phyloP scores from a whole-genome alignment of 129 eudicot species.

The Lactuca saligna region DNA sequence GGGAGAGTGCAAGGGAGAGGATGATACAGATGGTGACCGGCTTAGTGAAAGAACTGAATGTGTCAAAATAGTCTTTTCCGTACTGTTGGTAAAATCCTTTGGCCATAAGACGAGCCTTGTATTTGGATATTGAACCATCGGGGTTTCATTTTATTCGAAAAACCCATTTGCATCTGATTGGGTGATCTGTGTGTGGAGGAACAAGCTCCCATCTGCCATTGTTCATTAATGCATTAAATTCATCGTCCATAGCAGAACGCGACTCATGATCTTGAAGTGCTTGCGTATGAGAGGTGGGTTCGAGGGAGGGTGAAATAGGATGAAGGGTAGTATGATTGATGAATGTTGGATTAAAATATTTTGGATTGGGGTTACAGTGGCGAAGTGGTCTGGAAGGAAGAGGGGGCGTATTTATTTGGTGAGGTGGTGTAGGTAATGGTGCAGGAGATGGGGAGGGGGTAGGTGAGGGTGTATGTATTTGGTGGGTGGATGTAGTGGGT shows the following conservation, averaged over 20 bases:
- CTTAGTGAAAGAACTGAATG: not conserved
- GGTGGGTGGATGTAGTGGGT: too few relatives aligned
- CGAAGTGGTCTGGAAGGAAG: not conserved
- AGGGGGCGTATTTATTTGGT: too few relatives aligned
- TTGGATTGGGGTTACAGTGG: not conserved
- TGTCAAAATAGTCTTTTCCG: not conserved
- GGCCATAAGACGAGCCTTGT: not conserved
- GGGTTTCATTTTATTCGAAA: too few relatives aligned
- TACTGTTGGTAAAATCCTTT: not conserved
- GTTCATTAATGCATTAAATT: not conserved
- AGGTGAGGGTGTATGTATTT: too few relatives aligned
- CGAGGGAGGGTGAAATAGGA: not conserved
- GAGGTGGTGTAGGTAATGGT: too few relatives aligned
- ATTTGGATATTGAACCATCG: too few relatives aligned
- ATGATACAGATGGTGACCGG: not conserved
- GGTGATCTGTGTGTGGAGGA: not conserved
- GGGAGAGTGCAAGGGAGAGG: not conserved
- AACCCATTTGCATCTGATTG: too few relatives aligned
- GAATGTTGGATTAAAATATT: not conserved
- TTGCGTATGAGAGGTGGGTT: too few relatives aligned
- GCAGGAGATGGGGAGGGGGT: too few relatives aligned
- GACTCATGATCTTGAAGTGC: not conserved
- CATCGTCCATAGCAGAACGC: not conserved
- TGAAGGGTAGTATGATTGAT: too few relatives aligned
- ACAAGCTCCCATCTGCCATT: not conserved